Evolutionary conservation across 73 alveolate species (phyloP), one percentile per base, ranked within the genome.

Genomic region (Effrenium voratum): DNA sequence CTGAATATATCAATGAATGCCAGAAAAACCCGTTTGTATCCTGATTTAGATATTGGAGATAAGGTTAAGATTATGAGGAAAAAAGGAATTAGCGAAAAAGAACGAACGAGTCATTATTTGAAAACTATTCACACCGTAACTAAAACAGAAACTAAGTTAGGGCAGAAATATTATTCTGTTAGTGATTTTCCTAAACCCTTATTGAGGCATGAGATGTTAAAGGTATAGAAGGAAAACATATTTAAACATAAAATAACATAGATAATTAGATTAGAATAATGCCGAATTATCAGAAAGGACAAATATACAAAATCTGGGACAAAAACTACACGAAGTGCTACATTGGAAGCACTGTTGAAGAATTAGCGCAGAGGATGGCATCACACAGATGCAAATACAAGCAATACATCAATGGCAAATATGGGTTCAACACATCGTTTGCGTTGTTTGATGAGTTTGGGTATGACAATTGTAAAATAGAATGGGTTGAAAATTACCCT

Each of bases 321-420:
- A 45, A 68, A 43, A 68, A 68, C 80, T 68, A 68, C 34, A 68
- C 80, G 19, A 45, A 68, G 34, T 68, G 80, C 46, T 68, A 68
- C 34, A 68, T 68, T n/a, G 80, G 80, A 6, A 68, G 80, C 80
- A 68, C 80, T 2, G 30, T 43, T 30, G 80, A 68, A 68, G 80
- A 68, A 24, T 45, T 68, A 24, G 34, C 46, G 30, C 80, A 68
- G 80, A 68, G 80, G 34, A 68, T 68, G 80, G 80, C 80, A 68
- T 45, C 30, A 68, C 80, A 68, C 34, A 68, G 80, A 68, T 5
- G 80, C 34, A 68, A 68, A 68, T 68, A 68, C 34, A 60, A 60
- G 28, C 30, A 36, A 36, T 60, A 60, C 28, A 4, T 60, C 15
- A 60, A 60, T n/a, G 46, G 6, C 34, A 45, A 43, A 4, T n/a